These are phyloP conservation scores for Trypanosoma theileri DNA, from an alignment of 208 protist species.

Conservation along the genomic window DNA sequence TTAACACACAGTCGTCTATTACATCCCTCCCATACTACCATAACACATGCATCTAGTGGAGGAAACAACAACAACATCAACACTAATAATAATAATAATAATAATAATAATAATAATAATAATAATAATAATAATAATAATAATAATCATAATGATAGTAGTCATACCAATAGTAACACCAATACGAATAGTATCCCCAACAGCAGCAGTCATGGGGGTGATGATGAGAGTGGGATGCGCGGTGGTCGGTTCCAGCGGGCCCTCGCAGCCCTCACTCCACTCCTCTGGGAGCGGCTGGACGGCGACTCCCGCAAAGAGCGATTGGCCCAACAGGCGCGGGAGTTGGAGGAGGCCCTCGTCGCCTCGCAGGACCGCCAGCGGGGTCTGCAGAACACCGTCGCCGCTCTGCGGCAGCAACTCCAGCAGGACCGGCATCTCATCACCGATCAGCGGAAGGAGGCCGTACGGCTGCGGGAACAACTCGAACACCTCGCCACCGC, in stretches of 20 bases:
- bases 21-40: too few species aligned
- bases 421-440: slow-evolving; percentile 61
- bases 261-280: slow-evolving; percentile 22
- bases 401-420: slow-evolving; percentile 48
- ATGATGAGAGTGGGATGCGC: neutral
- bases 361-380: slow-evolving; percentile 44
- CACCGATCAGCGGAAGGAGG: slow-evolving; percentile 56
- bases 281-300: slow-evolving; percentile 12
- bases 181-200: neutral
- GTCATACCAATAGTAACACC: neutral
- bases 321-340: slow-evolving; percentile 40
- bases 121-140: too few species aligned
- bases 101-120: too few species aligned
- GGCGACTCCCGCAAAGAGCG: neutral
- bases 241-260: slow-evolving; percentile 17
- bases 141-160: too few species aligned
- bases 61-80: too few species aligned
- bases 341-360: slow-evolving; percentile 52
- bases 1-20: too few species aligned
- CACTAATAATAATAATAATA: too few species aligned
- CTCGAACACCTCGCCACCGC: slow-evolving; percentile 30
- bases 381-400: slow-evolving; percentile 29
- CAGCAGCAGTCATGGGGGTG: slow-evolving; percentile 1
- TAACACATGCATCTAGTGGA: too few species aligned
- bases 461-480: slow-evolving; percentile 39